Evolutionary conservation across 2,329 filamentous ascomycete genomes (phyloP).

Genomic region (Pseudofabraea citricarpa): DNA sequence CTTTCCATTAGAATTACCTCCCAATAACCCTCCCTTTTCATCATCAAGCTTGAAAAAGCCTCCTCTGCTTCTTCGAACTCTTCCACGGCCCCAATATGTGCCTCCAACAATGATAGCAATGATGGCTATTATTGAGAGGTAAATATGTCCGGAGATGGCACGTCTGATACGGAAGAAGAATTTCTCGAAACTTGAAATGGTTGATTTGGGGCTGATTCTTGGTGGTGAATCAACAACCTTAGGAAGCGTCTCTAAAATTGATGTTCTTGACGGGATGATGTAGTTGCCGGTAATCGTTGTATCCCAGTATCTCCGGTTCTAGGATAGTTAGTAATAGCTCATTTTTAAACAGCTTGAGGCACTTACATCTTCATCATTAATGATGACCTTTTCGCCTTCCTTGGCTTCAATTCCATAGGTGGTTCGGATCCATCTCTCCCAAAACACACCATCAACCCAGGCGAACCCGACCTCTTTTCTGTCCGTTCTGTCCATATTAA

Average conservation of each 20-base stretch:
- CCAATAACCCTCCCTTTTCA: slow-evolving; percentile 61
- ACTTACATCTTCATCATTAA: slow-evolving; percentile 95
- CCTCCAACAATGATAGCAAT: slow-evolving; percentile 49
- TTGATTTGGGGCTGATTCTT: slow-evolving; percentile 71
- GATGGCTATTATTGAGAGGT: slow-evolving; percentile 51
- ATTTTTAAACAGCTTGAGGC: too few relatives aligned
- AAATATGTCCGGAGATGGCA: slow-evolving; percentile 55
- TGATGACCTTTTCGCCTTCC: slow-evolving; percentile 86
- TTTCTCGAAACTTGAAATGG: slow-evolving; percentile 67
- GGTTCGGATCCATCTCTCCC: slow-evolving; percentile 94
- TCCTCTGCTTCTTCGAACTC: slow-evolving; percentile 47
- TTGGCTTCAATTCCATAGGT: slow-evolving; percentile 84
- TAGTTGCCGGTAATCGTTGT: slow-evolving; percentile 81
- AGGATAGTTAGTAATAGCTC: slow-evolving; percentile 14
- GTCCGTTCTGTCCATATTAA: slow-evolving; percentile 84
- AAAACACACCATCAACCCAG: slow-evolving; percentile 96
- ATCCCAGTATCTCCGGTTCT: slow-evolving; percentile 96
- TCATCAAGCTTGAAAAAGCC: slow-evolving; percentile 57
- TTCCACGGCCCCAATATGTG: slow-evolving; percentile 50
- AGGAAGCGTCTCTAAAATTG: slow-evolving; percentile 36
- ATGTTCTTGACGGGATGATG: slow-evolving; percentile 73
- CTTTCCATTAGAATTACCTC: slow-evolving; percentile 46
- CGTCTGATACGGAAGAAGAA: slow-evolving; percentile 63
- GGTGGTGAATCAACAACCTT: slow-evolving; percentile 46
- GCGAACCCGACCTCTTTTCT: slow-evolving; percentile 90